These are phyloP conservation scores for Stachybotrys elegans DNA, from an alignment of 2,329 filamentous ascomycete genomes.

Conservation along the genomic window DNA sequence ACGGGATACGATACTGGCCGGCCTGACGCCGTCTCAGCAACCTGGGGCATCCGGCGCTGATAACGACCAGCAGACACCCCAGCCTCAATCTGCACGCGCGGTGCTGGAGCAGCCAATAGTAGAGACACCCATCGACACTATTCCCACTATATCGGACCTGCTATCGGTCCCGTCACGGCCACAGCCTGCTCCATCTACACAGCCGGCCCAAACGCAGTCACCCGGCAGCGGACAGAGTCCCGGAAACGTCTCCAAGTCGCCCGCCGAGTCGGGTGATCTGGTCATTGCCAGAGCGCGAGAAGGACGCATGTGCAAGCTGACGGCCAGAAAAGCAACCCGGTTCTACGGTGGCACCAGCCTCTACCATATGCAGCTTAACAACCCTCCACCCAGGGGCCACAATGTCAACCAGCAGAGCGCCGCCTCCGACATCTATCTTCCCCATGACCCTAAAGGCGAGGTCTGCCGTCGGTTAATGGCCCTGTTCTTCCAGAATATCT, in stretches of 20 bases:
- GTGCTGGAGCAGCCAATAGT: too few relatives aligned
- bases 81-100: too few relatives aligned
- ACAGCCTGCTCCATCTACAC: neutral
- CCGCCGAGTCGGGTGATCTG: conserved; percentile 3
- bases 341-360: conserved; percentile 45
- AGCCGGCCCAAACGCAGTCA: neutral
- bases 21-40: conserved; percentile 22
- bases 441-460: conserved; percentile 38
- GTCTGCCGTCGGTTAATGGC: conserved; percentile 40
- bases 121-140: too few relatives aligned
- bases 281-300: conserved; percentile 26
- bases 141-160: too few relatives aligned
- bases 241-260: neutral
- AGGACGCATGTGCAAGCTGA: conserved; percentile 32
- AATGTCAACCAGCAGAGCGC: conserved; percentile 9
- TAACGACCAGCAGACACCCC: neutral
- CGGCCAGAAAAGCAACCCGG: conserved; percentile 34
- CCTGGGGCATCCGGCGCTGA: conserved; percentile 8
- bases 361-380: conserved; percentile 30
- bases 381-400: conserved; percentile 18
- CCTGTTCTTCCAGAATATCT: conserved; percentile 41
- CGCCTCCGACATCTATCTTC: conserved; percentile 17
- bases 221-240: neutral
- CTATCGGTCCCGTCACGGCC: too few relatives aligned
- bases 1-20: conserved; percentile 36